phyloP scores from a whole-genome alignment of 148 eudicot species.

The Heliamphora exappendiculata region DNA sequence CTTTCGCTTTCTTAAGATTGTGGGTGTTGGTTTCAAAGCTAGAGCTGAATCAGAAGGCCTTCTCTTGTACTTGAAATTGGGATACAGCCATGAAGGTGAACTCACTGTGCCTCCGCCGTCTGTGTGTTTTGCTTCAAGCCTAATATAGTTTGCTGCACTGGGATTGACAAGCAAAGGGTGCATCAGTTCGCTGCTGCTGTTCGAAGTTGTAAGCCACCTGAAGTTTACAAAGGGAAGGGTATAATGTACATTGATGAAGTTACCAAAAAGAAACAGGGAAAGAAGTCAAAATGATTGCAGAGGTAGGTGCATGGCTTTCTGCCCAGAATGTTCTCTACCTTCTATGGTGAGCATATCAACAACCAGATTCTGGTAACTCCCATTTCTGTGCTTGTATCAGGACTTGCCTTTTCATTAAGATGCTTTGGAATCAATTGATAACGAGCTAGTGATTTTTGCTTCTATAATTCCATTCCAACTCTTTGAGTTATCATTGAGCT shows the following conservation, averaged over 20 bases:
- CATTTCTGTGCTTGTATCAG: too few species aligned
- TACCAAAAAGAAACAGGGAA: constrained; percentile 58
- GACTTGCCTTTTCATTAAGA: too few species aligned
- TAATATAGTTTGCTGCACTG: constrained; percentile 56
- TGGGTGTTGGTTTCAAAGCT: constrained; percentile 82
- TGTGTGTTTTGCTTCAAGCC: constrained; percentile 71
- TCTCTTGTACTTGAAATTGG: constrained; percentile 52
- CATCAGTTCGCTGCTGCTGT: constrained; percentile 77
- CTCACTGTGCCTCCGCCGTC: constrained; percentile 71
- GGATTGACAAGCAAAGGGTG: constrained; percentile 55
- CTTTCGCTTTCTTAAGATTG: constrained; percentile 66
- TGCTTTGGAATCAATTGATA: too few species aligned
- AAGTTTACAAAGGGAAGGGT: constrained; percentile 66
- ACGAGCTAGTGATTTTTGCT: too few species aligned
- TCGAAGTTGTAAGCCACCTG: constrained; percentile 68
- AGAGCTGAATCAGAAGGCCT: constrained; percentile 76
- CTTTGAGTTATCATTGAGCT: too few species aligned
- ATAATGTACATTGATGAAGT: constrained; percentile 73
- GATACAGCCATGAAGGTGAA: constrained; percentile 81
- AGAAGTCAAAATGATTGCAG: constrained; percentile 47
- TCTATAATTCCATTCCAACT: too few species aligned
- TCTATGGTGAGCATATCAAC: too few species aligned
- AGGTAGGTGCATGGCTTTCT: too few species aligned
- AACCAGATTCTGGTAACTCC: too few species aligned
- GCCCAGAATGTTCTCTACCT: too few species aligned